Evolutionary conservation across 78 protist species (phyloP).

Genomic region (Dictyostelium capitatum): DNA sequence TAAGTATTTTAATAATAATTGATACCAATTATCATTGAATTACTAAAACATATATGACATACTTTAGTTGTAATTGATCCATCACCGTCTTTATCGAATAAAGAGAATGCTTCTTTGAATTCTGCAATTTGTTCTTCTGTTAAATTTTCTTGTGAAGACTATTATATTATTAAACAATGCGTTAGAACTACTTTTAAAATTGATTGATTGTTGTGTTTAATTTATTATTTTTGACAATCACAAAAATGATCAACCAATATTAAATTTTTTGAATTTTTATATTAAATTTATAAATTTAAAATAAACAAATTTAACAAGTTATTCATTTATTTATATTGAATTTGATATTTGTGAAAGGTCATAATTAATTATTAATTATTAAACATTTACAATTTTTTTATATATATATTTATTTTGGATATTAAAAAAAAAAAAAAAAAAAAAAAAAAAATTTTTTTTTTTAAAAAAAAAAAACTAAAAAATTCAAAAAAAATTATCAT

Average conservation of each 20-base stretch:
- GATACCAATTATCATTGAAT: not conserved
- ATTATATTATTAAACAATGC: not conserved
- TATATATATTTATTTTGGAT: too few species aligned
- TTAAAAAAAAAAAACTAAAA: too few species aligned
- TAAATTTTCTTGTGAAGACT: conserved; percentile 53
- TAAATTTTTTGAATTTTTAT: not conserved
- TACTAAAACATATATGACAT: not conserved
- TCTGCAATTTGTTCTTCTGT: conserved; percentile 98
- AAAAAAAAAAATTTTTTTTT: too few species aligned
- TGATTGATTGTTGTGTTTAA: not conserved
- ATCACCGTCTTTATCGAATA: conserved; percentile 98
- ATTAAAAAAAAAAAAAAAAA: too few species aligned
- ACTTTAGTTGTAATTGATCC: conserved; percentile 97
- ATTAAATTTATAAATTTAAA: too few species aligned
- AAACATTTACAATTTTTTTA: too few species aligned
- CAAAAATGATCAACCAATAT: not conserved
- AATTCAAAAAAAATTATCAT: too few species aligned
- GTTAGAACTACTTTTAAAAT: not conserved
- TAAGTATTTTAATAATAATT: not conserved
- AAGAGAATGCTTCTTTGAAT: conserved; percentile 98
- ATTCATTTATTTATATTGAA: too few species aligned
- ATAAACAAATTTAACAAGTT: too few species aligned
- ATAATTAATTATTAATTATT: too few species aligned
- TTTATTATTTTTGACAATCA: not conserved
- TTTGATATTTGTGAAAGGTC: too few species aligned